Conservation (phyloP, 176 grass and related monocot species). For the Typha latifolia region DNA sequence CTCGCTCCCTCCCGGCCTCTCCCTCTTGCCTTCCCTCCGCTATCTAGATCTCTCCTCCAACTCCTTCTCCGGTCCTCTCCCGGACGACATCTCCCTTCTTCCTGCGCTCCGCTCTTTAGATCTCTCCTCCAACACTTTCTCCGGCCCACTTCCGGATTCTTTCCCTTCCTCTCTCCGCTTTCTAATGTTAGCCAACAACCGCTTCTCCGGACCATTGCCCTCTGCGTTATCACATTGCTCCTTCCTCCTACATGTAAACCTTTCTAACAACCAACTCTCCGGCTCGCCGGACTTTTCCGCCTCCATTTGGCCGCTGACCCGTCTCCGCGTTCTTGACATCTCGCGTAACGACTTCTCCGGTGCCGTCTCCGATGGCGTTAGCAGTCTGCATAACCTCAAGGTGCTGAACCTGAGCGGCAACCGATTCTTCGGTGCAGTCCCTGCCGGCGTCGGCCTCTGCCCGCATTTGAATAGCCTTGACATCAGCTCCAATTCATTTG, state of each 20-base stretch:
- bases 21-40: conserved; percentile 52
- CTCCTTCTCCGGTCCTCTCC: conserved; percentile 58
- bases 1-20: conserved; percentile 43
- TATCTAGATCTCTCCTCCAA: conserved; percentile 78
- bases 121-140: conserved; percentile 61
- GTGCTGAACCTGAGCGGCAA: conserved; percentile 41
- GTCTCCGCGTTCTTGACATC: conserved; percentile 60
- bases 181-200: conserved; percentile 56
- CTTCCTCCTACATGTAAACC: conserved; percentile 67
- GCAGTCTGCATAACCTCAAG: conserved; percentile 67
- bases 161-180: conserved; percentile 56
- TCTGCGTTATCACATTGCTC: conserved; percentile 22
- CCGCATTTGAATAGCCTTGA: conserved; percentile 51
- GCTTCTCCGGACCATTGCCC: conserved; percentile 56
- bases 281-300: conserved; percentile 40
- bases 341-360: conserved; percentile 57
- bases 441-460: conserved; percentile 46
- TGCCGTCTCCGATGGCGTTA: conserved; percentile 27
- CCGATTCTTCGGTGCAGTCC: conserved; percentile 51
- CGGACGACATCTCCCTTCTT: conserved; percentile 45
- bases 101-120: conserved; percentile 48
- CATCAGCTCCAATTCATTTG: conserved; percentile 60
- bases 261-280: conserved; percentile 65
- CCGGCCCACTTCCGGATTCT: conserved; percentile 31
- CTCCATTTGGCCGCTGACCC: conserved; percentile 38